Base-by-base conservation (phyloP, 2,329 filamentous ascomycete species). In the Tothia fuscella region DNA sequence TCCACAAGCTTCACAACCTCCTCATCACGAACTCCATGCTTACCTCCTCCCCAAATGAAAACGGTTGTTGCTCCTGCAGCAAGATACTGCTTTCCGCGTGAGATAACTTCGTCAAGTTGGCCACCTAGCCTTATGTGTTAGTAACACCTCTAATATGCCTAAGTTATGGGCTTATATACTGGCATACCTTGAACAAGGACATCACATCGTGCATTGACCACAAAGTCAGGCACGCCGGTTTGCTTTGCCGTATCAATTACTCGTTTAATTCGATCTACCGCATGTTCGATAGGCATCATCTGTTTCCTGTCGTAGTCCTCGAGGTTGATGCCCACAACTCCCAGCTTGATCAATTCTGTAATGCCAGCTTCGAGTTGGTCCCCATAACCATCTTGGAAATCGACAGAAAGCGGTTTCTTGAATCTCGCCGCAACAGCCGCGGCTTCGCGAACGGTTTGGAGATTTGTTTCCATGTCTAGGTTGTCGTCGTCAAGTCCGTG, bases 351-450 rank as follows among this genome's bases (percentile, higher is more conserved):
- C 1, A 69, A 59, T 2, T 51, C 51, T 5, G 55, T 52, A 2
- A 77, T 59, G 0, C 62, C 67, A 4, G 66, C 61, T 4, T 58
- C 63, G 2, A 74, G 61, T 16, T 63, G 55, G 2, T 67, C 68
- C 7, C 41, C 40, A 47, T 77, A 80, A 0, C 74, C 76, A 49
- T 80, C 75, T 53, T 78, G 74, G 2, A 78, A 53, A 50, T 80
- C 76, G 4, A 69, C 71, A 0, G 68, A 72, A 1, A 80, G 53
- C 0, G 73, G 71, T 2, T 71, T 57, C 5, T 60, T 56, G 28
- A 61, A 56, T 10, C 57, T 49, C 9, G 51, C 52, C 10, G 64
- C 64, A 3, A 70, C 53, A 2, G 59, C 54, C 0, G 66, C 65
- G 43, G 79, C 64, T 9, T 55, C 55, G 3, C 54, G 48, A 26